Conservation (phyloP, 2,329 filamentous ascomycete genomes). For the Ophiocordyceps camponoti-saundersi region DNA sequence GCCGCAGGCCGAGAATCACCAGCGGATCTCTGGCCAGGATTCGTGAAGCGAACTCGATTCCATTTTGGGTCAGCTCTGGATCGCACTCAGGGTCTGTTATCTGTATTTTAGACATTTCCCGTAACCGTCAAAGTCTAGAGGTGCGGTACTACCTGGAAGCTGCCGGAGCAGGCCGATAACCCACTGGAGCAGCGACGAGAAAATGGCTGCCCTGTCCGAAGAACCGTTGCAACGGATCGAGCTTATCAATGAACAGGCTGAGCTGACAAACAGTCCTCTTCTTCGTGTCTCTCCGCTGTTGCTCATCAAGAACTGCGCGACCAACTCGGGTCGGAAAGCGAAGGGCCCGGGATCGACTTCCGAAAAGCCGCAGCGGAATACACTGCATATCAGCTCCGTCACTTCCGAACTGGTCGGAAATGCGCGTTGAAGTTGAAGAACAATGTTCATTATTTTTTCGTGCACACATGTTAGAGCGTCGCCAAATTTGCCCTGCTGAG, state of each 20-base stretch:
- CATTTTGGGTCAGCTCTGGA: conserved; percentile 54
- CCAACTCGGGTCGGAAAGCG: conserved; percentile 49
- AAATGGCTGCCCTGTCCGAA: conserved; percentile 26
- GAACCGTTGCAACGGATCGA: conserved; percentile 32
- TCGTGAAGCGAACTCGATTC: conserved; percentile 54
- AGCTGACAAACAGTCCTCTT: conserved; percentile 52
- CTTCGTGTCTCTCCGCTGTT: conserved; percentile 44
- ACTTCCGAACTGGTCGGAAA: conserved; percentile 49
- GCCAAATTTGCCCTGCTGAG: neutral
- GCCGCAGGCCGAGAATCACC: conserved; percentile 42
- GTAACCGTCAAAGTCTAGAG: neutral
- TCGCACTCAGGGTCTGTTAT: conserved; percentile 45
- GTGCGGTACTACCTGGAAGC: conserved; percentile 31
- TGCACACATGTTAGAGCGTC: conserved; percentile 20
- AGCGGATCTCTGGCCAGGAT: conserved; percentile 42
- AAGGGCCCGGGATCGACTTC: conserved; percentile 62
- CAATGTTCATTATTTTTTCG: conserved; percentile 25
- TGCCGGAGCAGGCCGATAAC: conserved; percentile 43
- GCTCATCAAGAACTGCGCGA: conserved; percentile 49
- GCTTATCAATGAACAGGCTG: conserved; percentile 52
- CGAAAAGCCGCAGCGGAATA: conserved; percentile 58
- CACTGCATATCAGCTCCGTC: conserved; percentile 52
- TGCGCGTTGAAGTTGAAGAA: conserved; percentile 27
- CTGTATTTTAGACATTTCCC: neutral
- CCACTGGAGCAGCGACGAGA: conserved; percentile 40